A percentile compares a stretch with the other conserved stretches of the same genome.
Conservation (phyloP, 1,284 basidiomycete genomes). For the Polyporus tsugae region DNA sequence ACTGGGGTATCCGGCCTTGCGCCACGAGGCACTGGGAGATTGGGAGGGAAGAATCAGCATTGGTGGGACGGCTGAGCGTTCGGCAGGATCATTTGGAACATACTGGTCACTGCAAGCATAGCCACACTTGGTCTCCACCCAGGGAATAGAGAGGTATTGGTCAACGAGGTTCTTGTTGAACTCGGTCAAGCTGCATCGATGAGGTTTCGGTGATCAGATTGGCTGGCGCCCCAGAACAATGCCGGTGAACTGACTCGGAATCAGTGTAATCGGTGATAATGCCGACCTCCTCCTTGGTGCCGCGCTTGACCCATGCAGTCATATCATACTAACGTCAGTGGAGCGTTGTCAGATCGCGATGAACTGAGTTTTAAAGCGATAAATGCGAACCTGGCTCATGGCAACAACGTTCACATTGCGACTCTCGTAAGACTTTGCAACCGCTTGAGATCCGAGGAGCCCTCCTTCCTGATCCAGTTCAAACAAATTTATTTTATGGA, state of each 20-base stretch:
- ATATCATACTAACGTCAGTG: conserved; percentile 78
- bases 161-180: conserved; percentile 84
- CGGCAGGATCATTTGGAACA: conserved; percentile 34
- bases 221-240: conserved; percentile 6
- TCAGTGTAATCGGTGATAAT: conserved; percentile 92
- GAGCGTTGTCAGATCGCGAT: conserved; percentile 26
- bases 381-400: conserved; percentile 80
- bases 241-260: conserved; percentile 50
- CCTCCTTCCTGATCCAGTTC: conserved; percentile 77
- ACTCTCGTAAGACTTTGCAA: conserved; percentile 82
- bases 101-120: conserved; percentile 96
- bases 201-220: conserved; percentile 25
- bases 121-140: conserved; percentile 85
- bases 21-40: conserved; percentile 77
- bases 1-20: conserved; percentile 85
- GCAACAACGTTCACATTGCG: conserved; percentile 76
- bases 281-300: conserved; percentile 88
- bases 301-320: conserved; percentile 96
- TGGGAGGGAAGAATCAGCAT: conserved; percentile 30
- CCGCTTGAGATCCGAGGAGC: conserved; percentile 93
- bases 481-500: conserved; percentile 18
- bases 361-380: conserved; percentile 31
- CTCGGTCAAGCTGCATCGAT: conserved; percentile 67
- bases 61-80: conserved; percentile 33
- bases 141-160: conserved; percentile 82